Conservation (phyloP, 2,329 filamentous ascomycete species). For the Westerdykella ornata region DNA sequence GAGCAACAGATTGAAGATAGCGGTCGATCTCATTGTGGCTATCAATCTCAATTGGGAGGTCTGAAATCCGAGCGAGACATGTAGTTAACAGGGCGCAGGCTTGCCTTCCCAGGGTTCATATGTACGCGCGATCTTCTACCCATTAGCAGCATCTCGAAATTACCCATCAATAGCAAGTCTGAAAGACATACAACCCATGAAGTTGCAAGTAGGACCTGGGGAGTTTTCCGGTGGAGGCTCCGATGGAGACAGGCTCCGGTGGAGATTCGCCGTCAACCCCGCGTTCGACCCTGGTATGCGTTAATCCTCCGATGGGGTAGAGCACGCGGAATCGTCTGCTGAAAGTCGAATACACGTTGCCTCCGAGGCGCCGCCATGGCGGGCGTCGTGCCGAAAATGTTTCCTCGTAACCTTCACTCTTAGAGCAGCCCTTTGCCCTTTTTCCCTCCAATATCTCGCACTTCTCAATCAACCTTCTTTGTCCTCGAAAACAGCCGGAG, state of each 20-base stretch:
- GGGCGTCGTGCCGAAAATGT: too few relatives aligned
- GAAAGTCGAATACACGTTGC: too few relatives aligned
- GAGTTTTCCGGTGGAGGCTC: background rate
- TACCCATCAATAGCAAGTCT: background rate
- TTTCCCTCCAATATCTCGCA: background rate
- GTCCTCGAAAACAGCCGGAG: constrained; percentile 1
- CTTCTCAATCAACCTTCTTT: background rate
- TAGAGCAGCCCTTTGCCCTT: background rate
- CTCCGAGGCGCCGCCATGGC: too few relatives aligned
- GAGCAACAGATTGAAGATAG: background rate
- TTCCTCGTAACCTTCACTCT: background rate
- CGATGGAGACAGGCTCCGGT: background rate
- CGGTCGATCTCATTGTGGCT: too few relatives aligned
- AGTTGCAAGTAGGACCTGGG: background rate
- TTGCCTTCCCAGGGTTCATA: too few relatives aligned
- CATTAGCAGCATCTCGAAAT: background rate
- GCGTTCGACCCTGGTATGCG: too few relatives aligned
- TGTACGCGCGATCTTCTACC: too few relatives aligned
- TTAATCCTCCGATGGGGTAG: too few relatives aligned
- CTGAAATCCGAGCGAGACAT: background rate
- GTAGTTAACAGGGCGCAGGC: background rate
- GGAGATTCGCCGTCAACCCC: too few relatives aligned
- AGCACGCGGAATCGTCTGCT: too few relatives aligned
- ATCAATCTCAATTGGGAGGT: background rate
- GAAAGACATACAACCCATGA: background rate